Evolutionary conservation across 495 filamentous ascomycete species (phyloP), one percentile per base, ranked within the genome.

Genomic region (Aspergillus sclerotiicarbonarius): DNA sequence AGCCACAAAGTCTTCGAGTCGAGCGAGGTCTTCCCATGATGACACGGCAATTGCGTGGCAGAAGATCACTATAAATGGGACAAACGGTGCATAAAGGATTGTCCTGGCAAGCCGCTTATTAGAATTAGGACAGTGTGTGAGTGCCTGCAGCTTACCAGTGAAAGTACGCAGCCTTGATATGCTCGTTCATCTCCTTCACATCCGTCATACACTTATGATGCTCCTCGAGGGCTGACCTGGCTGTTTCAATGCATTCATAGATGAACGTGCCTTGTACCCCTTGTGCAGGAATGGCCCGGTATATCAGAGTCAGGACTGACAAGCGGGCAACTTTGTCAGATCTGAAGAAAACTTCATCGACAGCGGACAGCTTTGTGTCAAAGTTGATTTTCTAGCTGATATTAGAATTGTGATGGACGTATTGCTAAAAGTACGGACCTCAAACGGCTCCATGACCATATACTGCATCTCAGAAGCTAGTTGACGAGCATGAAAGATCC

Each of bases 51-150:
- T 82, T 4, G 84, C 77, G 58, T 88, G 80, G 74, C 86, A 88
- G 75, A 90, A 89, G 5, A 90, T 74, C 2, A 89, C 82, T 49
- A 87, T 86, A 64, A 87, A 85, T 0, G 86, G 87, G 37, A 84
- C 81, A 63, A 90, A 88, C 3, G 86, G 87, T 10, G 83, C 77
- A 62, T 84, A 78, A 19, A 90, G 73, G 29, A 90, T 75, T 1
- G 82, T 81, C 85, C 86, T 88, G 43, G 12, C 54, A n/a, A 55
- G 20, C 13, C 30, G 54, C 16, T 2, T 25, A 37, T 63, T 50
- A 67, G 57, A 39, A 8, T 12, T 2, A 19, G 2, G 10, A 29
- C 37, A 2, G 37, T 29, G 15, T 15, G 30, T 10, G 16, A 7
- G 4, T 29, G 20, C 7, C 20, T 29, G 15, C 0, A 32, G 6